A percentile compares a stretch with the other conserved stretches of the same genome.
These are phyloP conservation scores for Aureobasidium uvarum DNA, from an alignment of 2,329 filamentous ascomycete genomes.

Conservation along the genomic window DNA sequence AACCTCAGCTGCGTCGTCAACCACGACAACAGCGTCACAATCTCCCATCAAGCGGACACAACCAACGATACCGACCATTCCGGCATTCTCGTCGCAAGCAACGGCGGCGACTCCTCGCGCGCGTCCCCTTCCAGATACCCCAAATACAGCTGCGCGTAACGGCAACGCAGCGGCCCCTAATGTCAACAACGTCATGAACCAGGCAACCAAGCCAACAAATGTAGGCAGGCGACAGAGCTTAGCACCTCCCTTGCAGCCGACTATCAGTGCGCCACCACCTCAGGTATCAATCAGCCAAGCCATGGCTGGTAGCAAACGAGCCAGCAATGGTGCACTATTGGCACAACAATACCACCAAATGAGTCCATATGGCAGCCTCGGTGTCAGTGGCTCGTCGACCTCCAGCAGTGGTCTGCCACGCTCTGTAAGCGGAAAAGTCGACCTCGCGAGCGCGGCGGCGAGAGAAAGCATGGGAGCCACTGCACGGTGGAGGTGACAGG, in stretches of 20 bases:
- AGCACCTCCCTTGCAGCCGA: not conserved
- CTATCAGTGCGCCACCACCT: constrained; percentile 13
- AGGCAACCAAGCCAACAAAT: constrained; percentile 21
- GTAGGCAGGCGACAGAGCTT: constrained; percentile 16
- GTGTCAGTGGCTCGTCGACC: constrained; percentile 9
- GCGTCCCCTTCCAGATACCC: constrained; percentile 34
- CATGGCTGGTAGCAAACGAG: constrained; percentile 34
- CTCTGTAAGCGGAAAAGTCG: constrained; percentile 27
- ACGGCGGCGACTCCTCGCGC: constrained; percentile 34
- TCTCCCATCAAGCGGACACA: constrained; percentile 35
- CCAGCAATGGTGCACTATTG: constrained; percentile 32
- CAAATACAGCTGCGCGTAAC: constrained; percentile 31
- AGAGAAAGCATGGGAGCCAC: constrained; percentile 33
- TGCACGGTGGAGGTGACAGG: constrained; percentile 26
- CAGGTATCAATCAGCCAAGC: constrained; percentile 17
- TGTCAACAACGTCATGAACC: constrained; percentile 31
- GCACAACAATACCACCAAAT: constrained; percentile 26
- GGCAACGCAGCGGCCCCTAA: constrained; percentile 28
- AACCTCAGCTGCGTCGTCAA: constrained; percentile 10
- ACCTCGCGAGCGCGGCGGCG: constrained; percentile 34
- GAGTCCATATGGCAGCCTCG: constrained; percentile 2
- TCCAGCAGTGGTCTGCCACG: constrained; percentile 27
- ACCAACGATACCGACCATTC: constrained; percentile 28
- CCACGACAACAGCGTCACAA: constrained; percentile 29
- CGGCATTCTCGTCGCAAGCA: constrained; percentile 22